Evolutionary conservation across 1,139 yeast species (phyloP).

Genomic region (Suhomyces chickasaworum): DNA sequence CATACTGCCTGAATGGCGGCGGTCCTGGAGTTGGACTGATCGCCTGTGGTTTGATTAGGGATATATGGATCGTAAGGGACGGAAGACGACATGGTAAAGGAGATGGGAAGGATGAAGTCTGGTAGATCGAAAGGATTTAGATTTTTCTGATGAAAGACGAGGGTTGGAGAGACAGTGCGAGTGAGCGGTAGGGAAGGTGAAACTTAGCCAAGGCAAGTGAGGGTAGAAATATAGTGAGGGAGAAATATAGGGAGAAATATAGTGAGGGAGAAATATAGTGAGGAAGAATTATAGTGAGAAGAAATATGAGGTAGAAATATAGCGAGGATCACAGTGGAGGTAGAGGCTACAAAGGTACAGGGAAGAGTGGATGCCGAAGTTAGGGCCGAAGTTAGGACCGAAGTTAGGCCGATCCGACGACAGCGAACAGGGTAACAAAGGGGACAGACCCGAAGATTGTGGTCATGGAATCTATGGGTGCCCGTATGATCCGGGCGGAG

Average conservation of each 20-base stretch:
- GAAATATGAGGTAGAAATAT: not conserved
- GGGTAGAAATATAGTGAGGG: not conserved
- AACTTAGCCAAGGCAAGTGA: not conserved
- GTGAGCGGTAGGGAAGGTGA: not conserved
- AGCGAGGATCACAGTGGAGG: not conserved
- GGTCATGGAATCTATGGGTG: not conserved
- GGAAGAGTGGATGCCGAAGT: not conserved
- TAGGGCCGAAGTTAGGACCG: no score
- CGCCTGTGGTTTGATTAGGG: slow-evolving; percentile 61
- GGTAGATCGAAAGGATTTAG: slow-evolving; percentile 8
- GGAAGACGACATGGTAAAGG: slow-evolving; percentile 62
- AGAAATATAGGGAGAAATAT: no score
- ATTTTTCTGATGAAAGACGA: slow-evolving; percentile 10
- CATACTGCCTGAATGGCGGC: slow-evolving; percentile 85
- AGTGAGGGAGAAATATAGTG: no score
- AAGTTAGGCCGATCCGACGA: no score
- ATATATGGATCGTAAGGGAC: slow-evolving; percentile 91
- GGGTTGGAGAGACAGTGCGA: slow-evolving; percentile 6
- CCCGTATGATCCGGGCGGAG: not conserved
- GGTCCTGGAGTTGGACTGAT: slow-evolving; percentile 63
- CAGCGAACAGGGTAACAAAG: not conserved
- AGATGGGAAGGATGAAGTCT: not conserved
- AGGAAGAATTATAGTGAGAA: no score
- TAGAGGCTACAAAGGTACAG: not conserved
- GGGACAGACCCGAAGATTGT: not conserved